phyloP scores from a whole-genome alignment of 1,284 basidiomycete genomes.

The Ceratobasidium sp. region DNA sequence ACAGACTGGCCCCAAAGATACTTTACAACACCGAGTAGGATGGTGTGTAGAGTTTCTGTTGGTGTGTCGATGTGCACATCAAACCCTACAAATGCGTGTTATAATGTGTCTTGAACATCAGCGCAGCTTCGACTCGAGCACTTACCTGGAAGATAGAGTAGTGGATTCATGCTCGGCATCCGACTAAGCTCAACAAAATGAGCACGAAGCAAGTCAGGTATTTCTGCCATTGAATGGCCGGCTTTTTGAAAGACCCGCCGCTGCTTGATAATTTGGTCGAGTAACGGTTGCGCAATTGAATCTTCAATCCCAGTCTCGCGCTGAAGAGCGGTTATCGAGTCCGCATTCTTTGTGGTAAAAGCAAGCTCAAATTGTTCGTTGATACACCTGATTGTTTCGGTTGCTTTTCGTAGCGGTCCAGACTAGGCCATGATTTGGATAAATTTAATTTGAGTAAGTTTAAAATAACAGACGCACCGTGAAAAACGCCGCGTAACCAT shows the following conservation, averaged over 20 bases:
- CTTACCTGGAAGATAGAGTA: not conserved
- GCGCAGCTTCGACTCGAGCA: no score
- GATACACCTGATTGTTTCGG: not conserved
- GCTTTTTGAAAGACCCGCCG: not conserved
- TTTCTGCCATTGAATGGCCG: not conserved
- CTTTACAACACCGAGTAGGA: constrained; percentile 51
- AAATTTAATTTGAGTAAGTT: not conserved
- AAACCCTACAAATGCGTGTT: constrained; percentile 15
- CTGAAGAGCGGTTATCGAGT: not conserved
- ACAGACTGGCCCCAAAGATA: constrained; percentile 51
- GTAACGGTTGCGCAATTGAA: not conserved
- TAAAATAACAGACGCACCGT: constrained; percentile 25
- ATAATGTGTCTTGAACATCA: no score
- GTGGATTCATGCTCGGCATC: not conserved
- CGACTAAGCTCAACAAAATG: not conserved
- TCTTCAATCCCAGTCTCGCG: constrained; percentile 20
- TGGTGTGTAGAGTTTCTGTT: constrained; percentile 49
- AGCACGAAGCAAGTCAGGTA: not conserved
- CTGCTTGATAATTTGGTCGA: constrained; percentile 5
- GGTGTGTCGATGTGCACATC: constrained; percentile 48
- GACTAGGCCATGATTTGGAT: not conserved
- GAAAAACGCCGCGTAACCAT: constrained; percentile 39
- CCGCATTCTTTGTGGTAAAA: not conserved
- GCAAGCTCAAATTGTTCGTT: constrained; percentile 11
- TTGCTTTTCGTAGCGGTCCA: not conserved